phyloP scores from a whole-genome alignment of 768 basidiomycete species.

The Cyathus striatus region DNA sequence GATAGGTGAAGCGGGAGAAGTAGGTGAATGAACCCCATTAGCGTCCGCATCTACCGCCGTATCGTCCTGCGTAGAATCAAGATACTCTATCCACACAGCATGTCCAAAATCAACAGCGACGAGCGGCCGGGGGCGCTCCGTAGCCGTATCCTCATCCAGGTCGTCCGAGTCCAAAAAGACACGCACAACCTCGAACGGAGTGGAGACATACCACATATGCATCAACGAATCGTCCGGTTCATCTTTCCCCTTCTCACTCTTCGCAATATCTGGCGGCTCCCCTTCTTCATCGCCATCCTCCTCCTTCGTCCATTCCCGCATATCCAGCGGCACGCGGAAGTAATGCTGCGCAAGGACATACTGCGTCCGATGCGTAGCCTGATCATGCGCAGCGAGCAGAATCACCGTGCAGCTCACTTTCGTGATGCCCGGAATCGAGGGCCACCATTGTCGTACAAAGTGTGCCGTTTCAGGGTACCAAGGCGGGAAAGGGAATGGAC shows the following conservation, averaged over 20 bases:
- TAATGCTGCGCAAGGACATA: constrained; percentile 75
- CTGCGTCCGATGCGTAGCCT: constrained; percentile 49
- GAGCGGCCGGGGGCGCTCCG: constrained; percentile 57
- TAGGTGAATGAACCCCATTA: background rate
- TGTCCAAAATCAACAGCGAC: constrained; percentile 88
- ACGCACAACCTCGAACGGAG: constrained; percentile 69
- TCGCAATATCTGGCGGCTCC: constrained; percentile 1
- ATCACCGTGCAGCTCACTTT: constrained; percentile 70
- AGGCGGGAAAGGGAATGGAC: constrained; percentile 61
- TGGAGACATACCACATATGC: constrained; percentile 66
- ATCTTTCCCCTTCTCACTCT: constrained; percentile 2
- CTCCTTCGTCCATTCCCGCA: constrained; percentile 21
- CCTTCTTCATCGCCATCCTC: constrained; percentile 10
- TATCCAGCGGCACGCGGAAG: constrained; percentile 59
- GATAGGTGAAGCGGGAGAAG: too few species aligned
- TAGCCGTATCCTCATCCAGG: constrained; percentile 26
- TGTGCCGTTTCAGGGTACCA: constrained; percentile 75
- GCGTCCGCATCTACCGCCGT: constrained; percentile 1
- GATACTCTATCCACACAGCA: constrained; percentile 76
- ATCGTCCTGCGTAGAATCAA: constrained; percentile 23
- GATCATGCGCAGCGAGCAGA: constrained; percentile 59
- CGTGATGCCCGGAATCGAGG: constrained; percentile 56
- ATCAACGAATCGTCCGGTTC: constrained; percentile 49
- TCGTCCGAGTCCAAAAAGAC: constrained; percentile 47
- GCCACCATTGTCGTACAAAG: constrained; percentile 83